A percentile compares a stretch with the other conserved stretches of the same genome.
These are phyloP conservation scores for Saitoella complicata DNA, from an alignment of 805 yeast species.

Conservation along the genomic window DNA sequence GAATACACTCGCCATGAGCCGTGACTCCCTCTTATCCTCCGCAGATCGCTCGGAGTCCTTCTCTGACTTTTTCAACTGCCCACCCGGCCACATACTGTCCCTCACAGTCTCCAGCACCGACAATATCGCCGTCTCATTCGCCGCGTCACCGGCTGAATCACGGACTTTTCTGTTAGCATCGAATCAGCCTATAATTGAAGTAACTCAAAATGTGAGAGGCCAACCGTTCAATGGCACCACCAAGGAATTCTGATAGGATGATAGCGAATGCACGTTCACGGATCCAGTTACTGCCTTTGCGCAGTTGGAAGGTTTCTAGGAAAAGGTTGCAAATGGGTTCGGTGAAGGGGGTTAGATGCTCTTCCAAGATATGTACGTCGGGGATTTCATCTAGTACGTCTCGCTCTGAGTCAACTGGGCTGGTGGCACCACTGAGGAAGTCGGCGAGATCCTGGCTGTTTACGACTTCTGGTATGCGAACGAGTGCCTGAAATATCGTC, in stretches of 20 bases:
- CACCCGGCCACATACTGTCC: slow-evolving; percentile 20
- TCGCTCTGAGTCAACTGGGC: too few relatives aligned
- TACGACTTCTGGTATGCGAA: too few relatives aligned
- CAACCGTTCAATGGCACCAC: slow-evolving; percentile 64
- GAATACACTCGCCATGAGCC: slow-evolving; percentile 41
- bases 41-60: slow-evolving; percentile 17
- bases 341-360: slow-evolving; percentile 34
- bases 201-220: slow-evolving; percentile 15
- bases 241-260: slow-evolving; percentile 68
- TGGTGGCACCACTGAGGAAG: too few relatives aligned
- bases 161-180: slow-evolving; percentile 22
- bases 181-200: neutral
- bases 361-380: too few relatives aligned
- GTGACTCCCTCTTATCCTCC: slow-evolving; percentile 35
- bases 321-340: slow-evolving; percentile 70
- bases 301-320: slow-evolving; percentile 50
- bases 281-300: slow-evolving; percentile 54
- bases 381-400: too few relatives aligned
- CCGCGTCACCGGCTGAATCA: slow-evolving; percentile 26
- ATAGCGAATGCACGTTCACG: slow-evolving; percentile 72
- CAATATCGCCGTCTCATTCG: slow-evolving; percentile 32
- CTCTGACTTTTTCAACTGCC: neutral
- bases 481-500: too few relatives aligned
- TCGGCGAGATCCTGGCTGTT: too few relatives aligned
- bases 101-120: slow-evolving; percentile 22